Conservation (phyloP, 768 basidiomycete species). For the Rubroboletus satanas region DNA sequence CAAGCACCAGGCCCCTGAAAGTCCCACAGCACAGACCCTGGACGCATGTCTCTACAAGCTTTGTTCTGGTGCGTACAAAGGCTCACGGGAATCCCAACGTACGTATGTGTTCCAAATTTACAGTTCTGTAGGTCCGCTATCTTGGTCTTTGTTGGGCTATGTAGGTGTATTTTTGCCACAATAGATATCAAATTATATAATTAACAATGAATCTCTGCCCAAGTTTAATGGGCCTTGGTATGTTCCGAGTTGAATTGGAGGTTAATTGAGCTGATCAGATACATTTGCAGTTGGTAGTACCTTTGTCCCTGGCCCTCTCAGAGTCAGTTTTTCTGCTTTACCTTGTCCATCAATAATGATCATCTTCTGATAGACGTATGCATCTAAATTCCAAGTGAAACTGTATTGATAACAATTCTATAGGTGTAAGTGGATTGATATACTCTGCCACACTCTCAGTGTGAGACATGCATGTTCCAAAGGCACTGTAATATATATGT, state of each 20-base stretch:
- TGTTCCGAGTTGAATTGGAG: not conserved
- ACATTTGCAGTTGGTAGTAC: not conserved
- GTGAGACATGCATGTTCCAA: not conserved
- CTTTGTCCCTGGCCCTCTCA: not conserved
- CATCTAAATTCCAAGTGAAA: not conserved
- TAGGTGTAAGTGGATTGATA: constrained; percentile 2
- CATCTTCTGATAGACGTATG: not conserved
- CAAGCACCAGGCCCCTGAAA: no score
- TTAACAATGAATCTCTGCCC: not conserved
- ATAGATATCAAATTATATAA: no score
- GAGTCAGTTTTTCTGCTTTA: not conserved
- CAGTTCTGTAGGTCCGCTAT: no score
- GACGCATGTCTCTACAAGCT: not conserved
- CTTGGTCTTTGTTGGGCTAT: no score
- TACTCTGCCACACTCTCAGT: no score
- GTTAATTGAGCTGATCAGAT: not conserved
- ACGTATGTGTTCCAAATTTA: no score
- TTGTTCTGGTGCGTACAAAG: not conserved
- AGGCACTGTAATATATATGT: not conserved
- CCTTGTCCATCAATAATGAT: not conserved
- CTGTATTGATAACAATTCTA: not conserved
- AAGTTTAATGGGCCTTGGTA: not conserved
- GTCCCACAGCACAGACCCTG: not conserved
- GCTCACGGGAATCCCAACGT: no score
- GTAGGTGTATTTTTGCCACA: no score